phyloP scores from a whole-genome alignment of 495 filamentous ascomycete genomes.

The Penicillium paradoxum region DNA sequence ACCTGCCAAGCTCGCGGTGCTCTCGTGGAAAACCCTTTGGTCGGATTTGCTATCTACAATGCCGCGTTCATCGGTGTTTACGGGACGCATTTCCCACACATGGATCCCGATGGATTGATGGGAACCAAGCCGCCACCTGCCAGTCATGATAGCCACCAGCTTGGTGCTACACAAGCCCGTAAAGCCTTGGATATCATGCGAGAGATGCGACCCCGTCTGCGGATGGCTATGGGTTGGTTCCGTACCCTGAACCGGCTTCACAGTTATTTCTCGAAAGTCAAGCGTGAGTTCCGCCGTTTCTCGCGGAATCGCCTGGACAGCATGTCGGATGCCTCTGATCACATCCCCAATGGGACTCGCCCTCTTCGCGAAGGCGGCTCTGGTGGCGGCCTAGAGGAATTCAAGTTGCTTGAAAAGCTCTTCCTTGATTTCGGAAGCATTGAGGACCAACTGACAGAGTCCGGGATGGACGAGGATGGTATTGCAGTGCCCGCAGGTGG shows the following conservation, averaged over 20 bases:
- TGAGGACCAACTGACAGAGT: slow-evolving; percentile 41
- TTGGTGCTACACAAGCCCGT: slow-evolving; percentile 38
- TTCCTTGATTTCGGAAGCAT: slow-evolving; percentile 54
- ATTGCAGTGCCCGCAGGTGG: slow-evolving; percentile 18
- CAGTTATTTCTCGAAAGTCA: slow-evolving; percentile 60
- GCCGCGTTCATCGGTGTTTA: slow-evolving; percentile 71
- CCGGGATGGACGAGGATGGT: slow-evolving; percentile 30
- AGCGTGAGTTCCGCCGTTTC: slow-evolving; percentile 52
- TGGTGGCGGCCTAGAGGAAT: slow-evolving; percentile 68
- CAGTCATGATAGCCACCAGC: slow-evolving; percentile 27
- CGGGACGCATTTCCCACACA: slow-evolving; percentile 67
- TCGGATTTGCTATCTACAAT: slow-evolving; percentile 77
- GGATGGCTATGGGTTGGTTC: slow-evolving; percentile 69
- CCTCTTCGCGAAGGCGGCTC: slow-evolving; percentile 46
- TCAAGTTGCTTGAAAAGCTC: slow-evolving; percentile 54
- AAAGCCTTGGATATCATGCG: slow-evolving; percentile 51
- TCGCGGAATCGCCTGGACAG: slow-evolving; percentile 39
- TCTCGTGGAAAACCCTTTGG: slow-evolving; percentile 73
- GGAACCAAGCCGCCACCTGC: slow-evolving; percentile 18
- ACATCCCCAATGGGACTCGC: slow-evolving; percentile 36
- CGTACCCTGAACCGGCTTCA: slow-evolving; percentile 63
- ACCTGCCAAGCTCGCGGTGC: slow-evolving; percentile 66
- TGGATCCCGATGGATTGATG: slow-evolving; percentile 67
- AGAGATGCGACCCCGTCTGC: slow-evolving; percentile 61
- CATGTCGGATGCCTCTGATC: slow-evolving; percentile 32